phyloP scores from a whole-genome alignment of 495 filamentous ascomycete genomes.

The Hypoxylon fragiforme region DNA sequence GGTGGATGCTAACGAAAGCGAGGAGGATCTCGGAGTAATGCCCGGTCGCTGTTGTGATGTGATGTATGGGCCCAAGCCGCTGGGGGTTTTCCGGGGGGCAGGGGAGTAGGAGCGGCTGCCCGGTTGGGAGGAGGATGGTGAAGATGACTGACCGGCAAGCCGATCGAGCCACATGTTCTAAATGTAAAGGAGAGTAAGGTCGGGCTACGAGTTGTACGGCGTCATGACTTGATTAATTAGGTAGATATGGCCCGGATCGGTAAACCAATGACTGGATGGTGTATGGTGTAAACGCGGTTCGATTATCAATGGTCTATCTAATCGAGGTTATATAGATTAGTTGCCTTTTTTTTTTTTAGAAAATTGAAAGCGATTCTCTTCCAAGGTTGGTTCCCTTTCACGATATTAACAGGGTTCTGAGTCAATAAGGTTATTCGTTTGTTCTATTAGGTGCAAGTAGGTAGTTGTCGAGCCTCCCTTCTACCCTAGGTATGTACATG shows the following conservation, averaged over 20 bases:
- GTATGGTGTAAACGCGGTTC: not conserved
- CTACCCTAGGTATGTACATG: too few relatives aligned
- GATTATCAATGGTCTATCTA: too few relatives aligned
- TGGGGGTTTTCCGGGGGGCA: slow-evolving; percentile 64
- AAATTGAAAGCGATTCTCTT: too few relatives aligned
- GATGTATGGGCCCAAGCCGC: slow-evolving; percentile 57
- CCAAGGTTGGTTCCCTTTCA: slow-evolving; percentile 4
- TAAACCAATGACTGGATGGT: too few relatives aligned
- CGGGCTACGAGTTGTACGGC: slow-evolving; percentile 17
- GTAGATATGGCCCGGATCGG: slow-evolving; percentile 1
- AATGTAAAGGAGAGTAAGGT: slow-evolving; percentile 17
- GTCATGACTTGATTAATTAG: slow-evolving; percentile 25
- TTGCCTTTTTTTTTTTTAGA: too few relatives aligned
- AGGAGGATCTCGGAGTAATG: slow-evolving; percentile 61
- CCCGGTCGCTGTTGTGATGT: slow-evolving; percentile 59
- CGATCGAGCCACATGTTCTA: slow-evolving; percentile 84
- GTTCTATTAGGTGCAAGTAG: too few relatives aligned
- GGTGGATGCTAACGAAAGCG: slow-evolving; percentile 67
- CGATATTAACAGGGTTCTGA: slow-evolving; percentile 1
- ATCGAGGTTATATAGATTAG: too few relatives aligned
- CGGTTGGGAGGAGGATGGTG: slow-evolving; percentile 56
- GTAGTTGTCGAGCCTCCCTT: slow-evolving; percentile 8
- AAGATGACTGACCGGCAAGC: slow-evolving; percentile 71
- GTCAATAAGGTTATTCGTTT: too few relatives aligned
- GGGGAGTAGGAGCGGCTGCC: slow-evolving; percentile 71